phyloP scores from a whole-genome alignment of 345 rosid genomes.

The Raphanus raphanistrum region DNA sequence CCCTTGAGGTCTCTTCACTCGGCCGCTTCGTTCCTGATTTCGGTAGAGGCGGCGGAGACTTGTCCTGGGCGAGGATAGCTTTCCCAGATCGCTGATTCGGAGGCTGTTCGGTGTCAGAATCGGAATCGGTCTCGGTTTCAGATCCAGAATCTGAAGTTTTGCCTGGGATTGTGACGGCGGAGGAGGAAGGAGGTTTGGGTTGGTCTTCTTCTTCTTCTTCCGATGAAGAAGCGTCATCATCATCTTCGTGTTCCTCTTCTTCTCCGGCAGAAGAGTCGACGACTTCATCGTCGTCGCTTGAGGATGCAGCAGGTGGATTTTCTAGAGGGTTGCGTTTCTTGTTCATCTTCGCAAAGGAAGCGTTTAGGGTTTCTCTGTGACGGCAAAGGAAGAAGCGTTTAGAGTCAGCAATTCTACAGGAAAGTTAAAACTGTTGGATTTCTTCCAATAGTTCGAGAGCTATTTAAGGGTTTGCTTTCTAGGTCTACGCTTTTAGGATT shows the following conservation, averaged over 20 bases:
- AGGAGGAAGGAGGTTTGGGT: neutral
- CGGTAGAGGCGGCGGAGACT: neutral
- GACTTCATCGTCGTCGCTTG: slow-evolving; percentile 42
- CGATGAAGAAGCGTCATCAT: slow-evolving; percentile 21
- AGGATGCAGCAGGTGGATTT: slow-evolving; percentile 38
- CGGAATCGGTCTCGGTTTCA: slow-evolving; percentile 40
- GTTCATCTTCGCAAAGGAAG: neutral
- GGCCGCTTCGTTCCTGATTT: slow-evolving; percentile 33
- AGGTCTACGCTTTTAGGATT: no score
- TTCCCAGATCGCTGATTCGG: slow-evolving; percentile 38
- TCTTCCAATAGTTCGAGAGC: no score
- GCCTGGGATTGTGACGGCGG: neutral
- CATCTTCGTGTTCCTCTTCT: slow-evolving; percentile 19
- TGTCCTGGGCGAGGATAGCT: slow-evolving; percentile 9
- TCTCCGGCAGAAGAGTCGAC: slow-evolving; percentile 15
- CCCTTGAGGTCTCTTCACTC: neutral
- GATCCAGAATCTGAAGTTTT: slow-evolving; percentile 32
- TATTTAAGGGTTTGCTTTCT: no score
- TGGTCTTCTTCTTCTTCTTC: slow-evolving; percentile 2
- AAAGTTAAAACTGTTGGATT: no score
- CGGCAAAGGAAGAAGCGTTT: no score
- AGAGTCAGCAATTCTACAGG: no score
- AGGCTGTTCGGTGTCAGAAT: slow-evolving; percentile 32
- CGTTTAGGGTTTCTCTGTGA: slow-evolving; percentile 7
- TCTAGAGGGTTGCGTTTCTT: slow-evolving; percentile 28